Evolutionary conservation across 805 yeast genomes (phyloP), one percentile per base, ranked within the genome.

Genomic region (Suhomyces xylopsoci): DNA sequence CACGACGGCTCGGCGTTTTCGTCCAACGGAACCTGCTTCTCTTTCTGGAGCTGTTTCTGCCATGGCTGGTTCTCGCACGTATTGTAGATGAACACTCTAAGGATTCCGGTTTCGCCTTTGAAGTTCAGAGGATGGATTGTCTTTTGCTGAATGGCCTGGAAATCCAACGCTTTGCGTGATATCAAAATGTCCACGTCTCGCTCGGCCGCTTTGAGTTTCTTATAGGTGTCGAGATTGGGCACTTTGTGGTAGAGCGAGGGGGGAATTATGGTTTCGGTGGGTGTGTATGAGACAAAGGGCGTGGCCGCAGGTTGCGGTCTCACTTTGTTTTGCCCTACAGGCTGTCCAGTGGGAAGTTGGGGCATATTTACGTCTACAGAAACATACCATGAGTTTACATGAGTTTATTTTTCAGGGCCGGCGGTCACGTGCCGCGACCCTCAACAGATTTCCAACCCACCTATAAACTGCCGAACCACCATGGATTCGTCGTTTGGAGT

Each of bases 1-100:
- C 97, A 93, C 1, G 81, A 66, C 2, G 89, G 80, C 44, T 77
- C 82, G 6, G 58, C 58, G 5, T 62, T 48, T 0, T 60, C 59
- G 3, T 60, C 49, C 2, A 52, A 14, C 12, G 56, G 53, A 3
- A 57, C 51, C n/a, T 62, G 61, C 46, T 58, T 56, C n/a, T 57
- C 58, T 48, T 66, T 67, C 15, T 53, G 54, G 44, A 66, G 60
- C 53, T 68, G 71, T 32, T 65, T 65, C 54, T 76, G 80, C 98
- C 98, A 94, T 44, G 93, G 89, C 71, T 93, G 98, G 66, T 89
- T 88, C 55, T 85, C 88, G 28, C 87, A 76, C 4, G 90, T 86
- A 65, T 89, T 90, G 62, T 92, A 90, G 17, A 94, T 77, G 64
- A 85, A 93, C 15, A 94, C 81, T 52, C 98, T 81, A 60, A 94